A percentile compares a stretch with the other conserved stretches of the same genome.
Evolutionary conservation across 2,329 filamentous ascomycete species (phyloP).

Genomic region (Leptographium flavum): DNA sequence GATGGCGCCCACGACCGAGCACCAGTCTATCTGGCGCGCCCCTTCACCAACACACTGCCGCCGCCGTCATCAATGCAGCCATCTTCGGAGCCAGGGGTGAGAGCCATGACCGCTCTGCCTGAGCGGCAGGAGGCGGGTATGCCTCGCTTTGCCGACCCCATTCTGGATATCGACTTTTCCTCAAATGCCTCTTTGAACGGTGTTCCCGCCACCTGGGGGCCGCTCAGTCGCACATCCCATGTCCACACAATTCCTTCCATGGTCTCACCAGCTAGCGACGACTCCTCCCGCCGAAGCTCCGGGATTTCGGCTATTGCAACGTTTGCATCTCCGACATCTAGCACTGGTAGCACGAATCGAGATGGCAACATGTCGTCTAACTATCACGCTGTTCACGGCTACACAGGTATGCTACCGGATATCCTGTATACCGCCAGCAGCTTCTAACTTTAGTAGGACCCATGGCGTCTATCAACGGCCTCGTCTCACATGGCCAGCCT

Average conservation of each 20-base stretch:
- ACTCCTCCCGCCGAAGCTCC: background rate
- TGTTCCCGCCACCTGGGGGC: background rate
- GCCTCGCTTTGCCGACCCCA: background rate
- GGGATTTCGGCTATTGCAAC: background rate
- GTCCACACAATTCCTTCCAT: background rate
- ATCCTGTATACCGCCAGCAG: background rate
- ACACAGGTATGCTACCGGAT: background rate
- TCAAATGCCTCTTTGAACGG: background rate
- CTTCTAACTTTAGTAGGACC: no score
- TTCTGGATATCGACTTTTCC: background rate
- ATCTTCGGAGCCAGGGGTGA: background rate
- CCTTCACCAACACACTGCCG: background rate
- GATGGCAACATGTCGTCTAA: background rate
- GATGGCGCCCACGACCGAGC: background rate
- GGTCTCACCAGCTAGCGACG: background rate
- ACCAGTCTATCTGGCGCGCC: background rate
- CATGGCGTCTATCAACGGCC: no score
- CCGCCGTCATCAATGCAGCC: background rate
- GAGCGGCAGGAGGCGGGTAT: background rate
- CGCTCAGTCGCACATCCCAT: background rate
- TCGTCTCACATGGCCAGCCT: no score
- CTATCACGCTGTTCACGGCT: background rate
- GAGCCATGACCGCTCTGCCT: background rate
- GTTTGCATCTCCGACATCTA: background rate
- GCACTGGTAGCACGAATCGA: background rate